Evolutionary conservation across 2,329 filamentous ascomycete genomes (phyloP), one percentile per base, ranked within the genome.

Genomic region (Coniochaeta ligniaria): DNA sequence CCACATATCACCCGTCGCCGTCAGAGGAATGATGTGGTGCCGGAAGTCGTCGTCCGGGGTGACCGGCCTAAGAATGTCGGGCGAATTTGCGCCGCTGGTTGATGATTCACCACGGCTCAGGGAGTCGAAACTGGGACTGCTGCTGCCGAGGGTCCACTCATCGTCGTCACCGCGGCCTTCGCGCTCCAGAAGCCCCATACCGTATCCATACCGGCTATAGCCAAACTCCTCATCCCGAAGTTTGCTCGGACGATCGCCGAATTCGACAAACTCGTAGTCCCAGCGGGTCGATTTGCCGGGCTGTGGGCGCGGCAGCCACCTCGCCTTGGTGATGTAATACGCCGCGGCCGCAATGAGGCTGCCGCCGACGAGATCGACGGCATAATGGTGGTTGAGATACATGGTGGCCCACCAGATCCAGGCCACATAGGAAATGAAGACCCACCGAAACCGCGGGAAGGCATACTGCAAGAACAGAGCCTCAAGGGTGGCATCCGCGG

Each of bases 371-470:
- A 98, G 81, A 73, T 98, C 94, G 45, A 98, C 90, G 35, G 93
- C 94, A 72, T 98, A 98, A 78, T 98, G 94, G 76, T 98, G 94
- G 70, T 91, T 96, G 59, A 98, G 84, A 72, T 98, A 97, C 92
- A 98, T 96, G 67, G 94, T 98, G 14, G 93, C 90, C 92, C 94
- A 98, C 91, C 92, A 97, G 69, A 97, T 87, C 94, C 94, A 97
- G 71, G 90, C 83, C 52, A 90, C 89, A 75, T 97, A 98, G 65
- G 84, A 81, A 64, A 93, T 83, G 75, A 96, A 96, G 59, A 95
- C 76, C 14, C 88, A 86, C 66, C 90, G 87, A 66, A 96, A 83
- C 63, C 85, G 86, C 5, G 94, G 94, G 80, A 98, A 97, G 72
- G 91, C 87, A 75, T 96, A 89, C 74, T 89, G 91, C 87, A 98